Evolutionary conservation across 164 flowering plant genomes (phyloP).

Genomic region (Kingdonia uniflora): DNA sequence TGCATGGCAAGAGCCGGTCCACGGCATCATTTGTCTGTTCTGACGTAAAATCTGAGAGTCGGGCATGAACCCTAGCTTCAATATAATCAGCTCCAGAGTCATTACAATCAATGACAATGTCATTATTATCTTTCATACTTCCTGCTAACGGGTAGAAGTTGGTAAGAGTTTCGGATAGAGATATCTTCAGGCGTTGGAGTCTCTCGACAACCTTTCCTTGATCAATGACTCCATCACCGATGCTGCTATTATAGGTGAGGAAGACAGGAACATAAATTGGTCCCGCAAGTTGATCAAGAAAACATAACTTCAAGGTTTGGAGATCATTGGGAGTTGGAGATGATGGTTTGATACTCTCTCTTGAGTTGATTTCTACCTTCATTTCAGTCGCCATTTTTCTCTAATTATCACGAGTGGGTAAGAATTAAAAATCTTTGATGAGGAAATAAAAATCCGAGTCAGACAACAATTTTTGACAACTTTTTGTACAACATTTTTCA

Average conservation of each 20-base stretch:
- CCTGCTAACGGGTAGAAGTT: not conserved
- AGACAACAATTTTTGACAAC: no score
- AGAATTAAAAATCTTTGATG: no score
- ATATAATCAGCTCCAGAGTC: not conserved
- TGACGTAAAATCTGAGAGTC: not conserved
- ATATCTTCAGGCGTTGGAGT: not conserved
- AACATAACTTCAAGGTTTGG: not conserved
- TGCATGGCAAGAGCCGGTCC: not conserved
- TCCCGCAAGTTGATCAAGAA: not conserved
- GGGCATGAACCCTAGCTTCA: not conserved
- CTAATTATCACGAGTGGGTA: no score
- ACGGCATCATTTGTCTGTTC: not conserved
- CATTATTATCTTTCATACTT: not conserved
- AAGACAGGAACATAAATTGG: not conserved
- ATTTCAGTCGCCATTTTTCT: not conserved
- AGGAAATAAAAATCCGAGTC: no score
- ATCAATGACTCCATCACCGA: not conserved
- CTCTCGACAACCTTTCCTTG: not conserved
- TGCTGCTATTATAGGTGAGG: not conserved
- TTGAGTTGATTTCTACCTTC: not conserved
- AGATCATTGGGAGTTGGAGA: not conserved
- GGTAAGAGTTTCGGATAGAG: not conserved
- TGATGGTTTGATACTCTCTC: constrained; percentile 2
- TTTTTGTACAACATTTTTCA: no score
- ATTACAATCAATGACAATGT: not conserved